Evolutionary conservation across 1,139 yeast genomes (phyloP).

Genomic region (Wickerhamomyces sp.): DNA sequence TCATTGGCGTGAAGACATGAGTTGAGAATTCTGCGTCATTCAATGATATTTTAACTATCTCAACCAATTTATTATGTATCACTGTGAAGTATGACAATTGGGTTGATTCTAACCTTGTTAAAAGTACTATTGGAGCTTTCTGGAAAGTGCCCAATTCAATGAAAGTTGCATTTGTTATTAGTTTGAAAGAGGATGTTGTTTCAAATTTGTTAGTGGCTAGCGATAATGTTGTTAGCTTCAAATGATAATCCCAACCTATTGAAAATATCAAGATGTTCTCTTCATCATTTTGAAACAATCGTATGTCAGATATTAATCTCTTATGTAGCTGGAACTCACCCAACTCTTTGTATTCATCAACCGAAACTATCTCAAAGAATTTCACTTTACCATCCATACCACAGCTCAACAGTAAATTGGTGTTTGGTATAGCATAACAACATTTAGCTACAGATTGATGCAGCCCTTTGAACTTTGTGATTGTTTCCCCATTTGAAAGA

Average conservation of each 20-base stretch:
- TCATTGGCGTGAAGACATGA: slow-evolving; percentile 44
- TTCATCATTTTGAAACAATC: slow-evolving; percentile 20
- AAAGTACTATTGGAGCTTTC: slow-evolving; percentile 35
- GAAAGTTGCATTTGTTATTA: slow-evolving; percentile 48
- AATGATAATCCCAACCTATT: slow-evolving; percentile 56
- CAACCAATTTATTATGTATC: slow-evolving; percentile 24
- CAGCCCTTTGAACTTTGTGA: slow-evolving; percentile 5
- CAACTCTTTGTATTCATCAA: slow-evolving; percentile 11
- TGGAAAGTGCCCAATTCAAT: slow-evolving; percentile 33
- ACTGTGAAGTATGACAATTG: slow-evolving; percentile 43
- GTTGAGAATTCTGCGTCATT: slow-evolving; percentile 76
- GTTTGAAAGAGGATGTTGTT: slow-evolving; percentile 32
- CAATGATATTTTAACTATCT: slow-evolving; percentile 49
- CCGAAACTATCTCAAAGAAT: slow-evolving; percentile 5
- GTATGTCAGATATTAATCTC: slow-evolving; percentile 38
- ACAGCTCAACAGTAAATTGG: slow-evolving; percentile 15
- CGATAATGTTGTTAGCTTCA: slow-evolving; percentile 38
- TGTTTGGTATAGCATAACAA: slow-evolving; percentile 12
- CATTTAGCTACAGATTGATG: slow-evolving; percentile 16
- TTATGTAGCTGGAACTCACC: slow-evolving; percentile 33
- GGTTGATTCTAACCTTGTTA: slow-evolving; percentile 61
- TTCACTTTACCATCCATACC: slow-evolving; percentile 31
- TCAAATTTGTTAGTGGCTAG: slow-evolving; percentile 18
- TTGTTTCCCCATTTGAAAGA: slow-evolving; percentile 2
- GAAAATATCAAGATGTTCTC: slow-evolving; percentile 39